Conservation (phyloP, 164 flowering plant species). For the Chimonanthus praecox region DNA sequence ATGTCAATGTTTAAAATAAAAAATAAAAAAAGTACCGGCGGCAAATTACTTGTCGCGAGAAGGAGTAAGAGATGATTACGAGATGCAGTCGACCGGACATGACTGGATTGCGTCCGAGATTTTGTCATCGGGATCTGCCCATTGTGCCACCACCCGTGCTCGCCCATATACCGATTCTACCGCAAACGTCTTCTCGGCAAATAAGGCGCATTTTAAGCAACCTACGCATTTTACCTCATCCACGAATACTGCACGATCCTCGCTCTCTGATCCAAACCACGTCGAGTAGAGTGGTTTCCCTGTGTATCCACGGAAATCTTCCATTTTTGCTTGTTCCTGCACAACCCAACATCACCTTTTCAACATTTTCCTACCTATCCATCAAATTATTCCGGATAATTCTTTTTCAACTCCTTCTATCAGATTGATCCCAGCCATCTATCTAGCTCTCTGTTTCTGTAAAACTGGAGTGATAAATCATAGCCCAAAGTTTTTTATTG, state of each 20-base stretch:
- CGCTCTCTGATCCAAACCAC: conserved; percentile 76
- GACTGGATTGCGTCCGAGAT: conserved; percentile 68
- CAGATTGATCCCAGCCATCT: too few relatives aligned
- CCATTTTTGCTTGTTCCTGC: conserved; percentile 65
- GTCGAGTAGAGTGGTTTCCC: conserved; percentile 76
- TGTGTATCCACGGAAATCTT: conserved; percentile 62
- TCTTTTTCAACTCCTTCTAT: too few relatives aligned
- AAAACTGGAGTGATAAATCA: too few relatives aligned
- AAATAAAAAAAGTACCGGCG: too few relatives aligned
- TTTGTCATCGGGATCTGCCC: conserved; percentile 87
- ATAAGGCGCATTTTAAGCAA: conserved; percentile 87
- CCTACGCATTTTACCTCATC: conserved; percentile 92
- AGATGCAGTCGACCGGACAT: conserved; percentile 93
- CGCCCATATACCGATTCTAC: conserved; percentile 82
- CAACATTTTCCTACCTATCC: too few relatives aligned
- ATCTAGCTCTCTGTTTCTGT: too few relatives aligned
- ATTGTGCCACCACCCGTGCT: conserved; percentile 86
- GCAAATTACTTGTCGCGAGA: too few relatives aligned
- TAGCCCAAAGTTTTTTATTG: too few relatives aligned
- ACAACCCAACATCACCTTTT: background rate
- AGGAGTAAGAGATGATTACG: conserved; percentile 35
- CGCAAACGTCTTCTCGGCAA: conserved; percentile 79
- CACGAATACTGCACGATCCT: conserved; percentile 79
- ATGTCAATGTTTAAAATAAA: too few relatives aligned
- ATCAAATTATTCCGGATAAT: too few relatives aligned